Percentiles rank a stretch among this genome's conserved stretches.
Evolutionary conservation across 2,329 filamentous ascomycete species (phyloP).

Genomic region (Apiospora koreana): DNA sequence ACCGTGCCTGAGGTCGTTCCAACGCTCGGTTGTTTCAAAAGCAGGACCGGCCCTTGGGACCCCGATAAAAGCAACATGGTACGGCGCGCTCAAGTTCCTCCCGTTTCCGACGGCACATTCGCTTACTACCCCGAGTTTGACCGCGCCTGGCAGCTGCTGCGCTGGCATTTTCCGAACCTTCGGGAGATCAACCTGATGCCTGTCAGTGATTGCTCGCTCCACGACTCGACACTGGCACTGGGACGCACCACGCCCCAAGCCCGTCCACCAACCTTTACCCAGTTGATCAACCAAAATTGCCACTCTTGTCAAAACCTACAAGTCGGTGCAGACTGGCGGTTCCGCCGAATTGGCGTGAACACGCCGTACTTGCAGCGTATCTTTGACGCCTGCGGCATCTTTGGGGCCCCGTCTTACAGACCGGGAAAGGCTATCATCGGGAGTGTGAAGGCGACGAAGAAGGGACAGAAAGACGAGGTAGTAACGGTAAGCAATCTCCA

Average conservation of each 20-base stretch:
- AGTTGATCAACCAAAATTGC: neutral
- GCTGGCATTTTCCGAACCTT: slow-evolving; percentile 16
- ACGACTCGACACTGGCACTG: neutral
- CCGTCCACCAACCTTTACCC: too few species aligned
- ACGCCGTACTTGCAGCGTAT: neutral
- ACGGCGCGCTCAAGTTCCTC: neutral
- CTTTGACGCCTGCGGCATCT: neutral
- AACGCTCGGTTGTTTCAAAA: neutral
- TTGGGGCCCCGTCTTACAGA: neutral
- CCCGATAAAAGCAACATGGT: neutral
- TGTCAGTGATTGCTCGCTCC: slow-evolving; percentile 14
- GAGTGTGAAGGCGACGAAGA: neutral
- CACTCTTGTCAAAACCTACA: slow-evolving; percentile 14
- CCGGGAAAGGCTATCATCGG: neutral
- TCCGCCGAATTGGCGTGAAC: neutral
- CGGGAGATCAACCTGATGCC: slow-evolving; percentile 17
- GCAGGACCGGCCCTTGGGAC: neutral
- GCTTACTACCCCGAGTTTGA: slow-evolving; percentile 15
- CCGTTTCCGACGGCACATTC: neutral
- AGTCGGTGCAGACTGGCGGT: neutral
- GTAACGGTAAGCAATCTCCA: neutral
- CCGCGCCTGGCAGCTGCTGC: slow-evolving; percentile 17
- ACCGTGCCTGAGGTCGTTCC: slow-evolving; percentile 15
- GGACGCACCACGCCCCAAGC: neutral
- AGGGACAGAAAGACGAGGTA: neutral